Base-by-base conservation (phyloP, 2,329 filamentous ascomycete species). In the Arthrobotrys sphaeroides region DNA sequence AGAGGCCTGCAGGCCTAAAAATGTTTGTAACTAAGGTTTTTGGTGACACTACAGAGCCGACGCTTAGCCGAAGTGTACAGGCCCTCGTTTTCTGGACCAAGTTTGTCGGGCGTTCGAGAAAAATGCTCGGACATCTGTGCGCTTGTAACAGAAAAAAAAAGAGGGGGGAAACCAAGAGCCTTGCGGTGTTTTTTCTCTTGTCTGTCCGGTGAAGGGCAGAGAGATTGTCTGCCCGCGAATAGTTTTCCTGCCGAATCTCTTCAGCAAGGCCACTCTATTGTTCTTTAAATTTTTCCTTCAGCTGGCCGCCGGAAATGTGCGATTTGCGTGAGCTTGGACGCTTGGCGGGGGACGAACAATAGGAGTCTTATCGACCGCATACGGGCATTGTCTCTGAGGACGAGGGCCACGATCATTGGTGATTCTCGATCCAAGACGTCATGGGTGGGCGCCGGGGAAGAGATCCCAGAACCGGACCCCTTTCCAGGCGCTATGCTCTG, bases 281-380 rank as follows among this genome's bases (percentile, higher is more conserved):
- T 43, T 45, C 26, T 33, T 12, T 33, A n/a, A 38, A 65, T 22
- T 57, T 43, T 38, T 16, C 57, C 33, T 31, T 72, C 61, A 73
- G 69, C 69, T 49, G n/a, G 24, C 26, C 53, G 70, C 70, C 62
- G 62, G 70, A 74, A 74, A 62, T 31, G 70, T 61, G 22, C 31
- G 55, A 74, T 74, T 74, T 74, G n/a, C 62, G 38, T 49, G 70
- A 68, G 70, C 70, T 74, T 74, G 43, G 62, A 62, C 70, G 20
- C 62, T 74, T 68, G 70, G 70, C 62, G 16, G 28, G n/a, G 28
- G 53, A 49, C 18, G 47, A 49, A 69, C 69, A 74, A 74, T 67
- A 64, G 51, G 62, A 61, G 55, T 55, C 55, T 26, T 49, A 67
- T 62, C 40, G 24, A 65, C 47, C 70, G 70, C 64, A 68, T 62